Evolutionary conservation across 2,329 filamentous ascomycete species (phyloP), one percentile per base, ranked within the genome.

Genomic region (Elsinoe necatrix): DNA sequence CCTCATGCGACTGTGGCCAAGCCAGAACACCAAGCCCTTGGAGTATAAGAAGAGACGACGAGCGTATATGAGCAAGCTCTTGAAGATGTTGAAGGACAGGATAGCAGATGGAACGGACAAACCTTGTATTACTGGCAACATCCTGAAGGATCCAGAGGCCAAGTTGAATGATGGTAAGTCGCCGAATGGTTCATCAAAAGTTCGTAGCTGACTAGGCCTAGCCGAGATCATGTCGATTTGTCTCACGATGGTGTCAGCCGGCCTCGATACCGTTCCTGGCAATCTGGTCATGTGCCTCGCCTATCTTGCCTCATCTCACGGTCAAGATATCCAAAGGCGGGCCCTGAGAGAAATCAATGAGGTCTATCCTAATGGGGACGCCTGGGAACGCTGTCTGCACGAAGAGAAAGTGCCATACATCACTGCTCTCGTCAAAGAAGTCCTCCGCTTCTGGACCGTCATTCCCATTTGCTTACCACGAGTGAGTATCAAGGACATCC

Each of bases 231-330:
- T 86, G 69, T 87, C 85, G 2, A 89, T 93, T 62, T 89, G 87
- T 67, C 71, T 93, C 21, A 89, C 86, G 21, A 90, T 92, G 81
- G 85, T 92, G 0, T 87, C 84, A 1, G 88, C 86, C 0, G 88
- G 88, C 16, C 79, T 92, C 14, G 88, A 93, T 66, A 93, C 88
- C 0, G 84, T 93, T 1, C 86, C 88, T 0, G 86, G 83, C 9
- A 91, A 90, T 60, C 72, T 92, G 8, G 84, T 89, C 64, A 89
- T 89, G 85, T 84, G 84, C 11, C 81, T 92, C 43, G 88, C 85
- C 1, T 88, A 87, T 63, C 78, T 93, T 1, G 80, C 85, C n/a
- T 83, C 81, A 0, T 70, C 77, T 0, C 74, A 83, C 9, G 86
- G 87, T 12, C 84, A 87, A 62, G 75, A 77, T 2, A 85, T 91